Conservation (phyloP, 2,329 filamentous ascomycete genomes). For the Aspergillus thermomutatus region DNA sequence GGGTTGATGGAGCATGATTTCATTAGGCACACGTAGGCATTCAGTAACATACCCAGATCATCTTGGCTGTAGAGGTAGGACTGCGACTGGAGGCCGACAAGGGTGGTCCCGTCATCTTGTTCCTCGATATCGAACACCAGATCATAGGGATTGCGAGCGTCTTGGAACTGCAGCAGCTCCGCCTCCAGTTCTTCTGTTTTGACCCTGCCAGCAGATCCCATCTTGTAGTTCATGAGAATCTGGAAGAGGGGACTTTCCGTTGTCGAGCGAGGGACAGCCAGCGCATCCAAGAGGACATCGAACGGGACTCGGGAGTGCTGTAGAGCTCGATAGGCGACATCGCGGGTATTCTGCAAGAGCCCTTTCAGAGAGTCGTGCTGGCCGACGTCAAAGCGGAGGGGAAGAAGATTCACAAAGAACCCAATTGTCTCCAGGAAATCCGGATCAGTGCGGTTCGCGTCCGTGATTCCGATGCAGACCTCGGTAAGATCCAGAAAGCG, state of each 20-base stretch:
- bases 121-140: no score
- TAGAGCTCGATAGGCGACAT: no score
- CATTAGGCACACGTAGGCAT: no score
- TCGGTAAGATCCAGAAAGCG: background rate
- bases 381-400: background rate
- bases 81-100: no score
- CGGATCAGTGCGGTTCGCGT: background rate
- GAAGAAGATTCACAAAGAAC: background rate
- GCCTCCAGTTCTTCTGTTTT: constrained; percentile 10
- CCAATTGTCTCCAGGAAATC: background rate
- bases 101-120: no score
- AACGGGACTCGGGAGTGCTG: constrained; percentile 48
- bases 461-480: constrained; percentile 1
- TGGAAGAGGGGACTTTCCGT: constrained; percentile 50
- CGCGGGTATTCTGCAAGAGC: no score
- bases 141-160: no score
- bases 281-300: constrained; percentile 45
- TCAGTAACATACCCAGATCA: no score
- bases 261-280: constrained; percentile 40
- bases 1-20: no score
- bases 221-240: constrained; percentile 47
- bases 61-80: no score
- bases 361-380: background rate
- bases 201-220: constrained; percentile 10
- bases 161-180: no score